Evolutionary conservation across 2,329 filamentous ascomycete genomes (phyloP).

Genomic region (Fusarium sp.): DNA sequence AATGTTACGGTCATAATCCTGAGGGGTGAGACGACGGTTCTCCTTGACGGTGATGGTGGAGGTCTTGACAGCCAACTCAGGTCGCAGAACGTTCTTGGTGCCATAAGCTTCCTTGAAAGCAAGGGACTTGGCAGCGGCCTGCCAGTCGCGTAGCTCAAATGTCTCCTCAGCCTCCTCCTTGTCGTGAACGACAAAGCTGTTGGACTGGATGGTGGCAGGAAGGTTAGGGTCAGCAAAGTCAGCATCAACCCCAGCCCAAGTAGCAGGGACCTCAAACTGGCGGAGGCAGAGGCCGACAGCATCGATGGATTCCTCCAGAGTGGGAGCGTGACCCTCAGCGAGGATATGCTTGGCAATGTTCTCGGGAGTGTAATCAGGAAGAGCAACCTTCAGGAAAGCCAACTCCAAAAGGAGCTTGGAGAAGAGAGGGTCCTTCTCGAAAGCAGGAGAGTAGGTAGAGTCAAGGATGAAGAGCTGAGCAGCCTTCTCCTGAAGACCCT

Average conservation of each 20-base stretch:
- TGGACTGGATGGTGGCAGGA: slow-evolving; percentile 75
- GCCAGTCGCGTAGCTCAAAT: slow-evolving; percentile 77
- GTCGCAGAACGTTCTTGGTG: slow-evolving; percentile 78
- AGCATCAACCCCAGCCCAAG: slow-evolving; percentile 77
- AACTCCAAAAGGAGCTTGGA: slow-evolving; percentile 79
- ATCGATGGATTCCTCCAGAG: slow-evolving; percentile 69
- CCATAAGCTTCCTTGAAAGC: slow-evolving; percentile 95
- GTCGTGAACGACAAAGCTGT: slow-evolving; percentile 84
- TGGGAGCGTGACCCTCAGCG: slow-evolving; percentile 64
- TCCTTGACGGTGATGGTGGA: slow-evolving; percentile 91
- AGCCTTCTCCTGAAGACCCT: slow-evolving; percentile 75
- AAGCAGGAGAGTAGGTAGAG: slow-evolving; percentile 71
- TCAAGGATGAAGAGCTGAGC: slow-evolving; percentile 82
- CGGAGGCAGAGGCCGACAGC: slow-evolving; percentile 76
- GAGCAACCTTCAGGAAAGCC: slow-evolving; percentile 83
- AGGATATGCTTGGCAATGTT: slow-evolving; percentile 73
- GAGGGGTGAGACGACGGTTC: slow-evolving; percentile 90
- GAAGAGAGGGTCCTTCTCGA: slow-evolving; percentile 73
- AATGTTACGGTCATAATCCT: slow-evolving; percentile 95
- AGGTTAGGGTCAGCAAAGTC: slow-evolving; percentile 66
- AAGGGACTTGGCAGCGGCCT: slow-evolving; percentile 85
- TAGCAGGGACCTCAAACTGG: slow-evolving; percentile 78
- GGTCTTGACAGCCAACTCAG: slow-evolving; percentile 88
- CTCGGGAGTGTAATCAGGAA: slow-evolving; percentile 71
- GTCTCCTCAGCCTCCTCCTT: slow-evolving; percentile 79